phyloP scores from a whole-genome alignment of 2,329 filamentous ascomycete genomes.

The Corynespora cassiicola region DNA sequence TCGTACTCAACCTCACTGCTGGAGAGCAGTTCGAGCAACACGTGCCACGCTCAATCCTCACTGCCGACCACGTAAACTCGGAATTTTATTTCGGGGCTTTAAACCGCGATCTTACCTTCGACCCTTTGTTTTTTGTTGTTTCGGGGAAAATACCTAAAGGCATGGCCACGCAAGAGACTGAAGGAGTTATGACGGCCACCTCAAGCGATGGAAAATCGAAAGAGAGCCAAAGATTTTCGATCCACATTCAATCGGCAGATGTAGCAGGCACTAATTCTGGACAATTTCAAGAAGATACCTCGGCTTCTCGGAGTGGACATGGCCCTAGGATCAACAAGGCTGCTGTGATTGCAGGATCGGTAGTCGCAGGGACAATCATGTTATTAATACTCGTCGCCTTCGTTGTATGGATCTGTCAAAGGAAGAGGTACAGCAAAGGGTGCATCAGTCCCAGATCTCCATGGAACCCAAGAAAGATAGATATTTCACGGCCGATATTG shows the following conservation, averaged over 20 bases:
- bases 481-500: slow-evolving; percentile 51
- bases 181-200: slow-evolving; percentile 52
- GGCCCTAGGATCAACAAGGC: too few relatives aligned
- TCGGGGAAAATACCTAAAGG: slow-evolving; percentile 57
- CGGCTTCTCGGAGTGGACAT: slow-evolving; percentile 2
- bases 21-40: slow-evolving; percentile 58
- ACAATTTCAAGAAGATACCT: slow-evolving; percentile 7
- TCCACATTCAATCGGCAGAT: too few relatives aligned
- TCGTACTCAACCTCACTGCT: slow-evolving; percentile 54
- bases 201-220: slow-evolving; percentile 30
- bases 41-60: slow-evolving; percentile 53
- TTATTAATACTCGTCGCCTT: slow-evolving; percentile 31
- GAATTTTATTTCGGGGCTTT: slow-evolving; percentile 53
- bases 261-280: slow-evolving; percentile 11
- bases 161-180: slow-evolving; percentile 45
- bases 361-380: slow-evolving; percentile 41
- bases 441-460: slow-evolving; percentile 27
- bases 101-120: slow-evolving; percentile 58
- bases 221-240: slow-evolving; percentile 53
- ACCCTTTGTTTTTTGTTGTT: slow-evolving; percentile 51
- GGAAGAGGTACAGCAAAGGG: slow-evolving; percentile 24
- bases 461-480: slow-evolving; percentile 36
- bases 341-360: slow-evolving; percentile 31
- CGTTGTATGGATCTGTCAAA: slow-evolving; percentile 24
- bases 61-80: slow-evolving; percentile 47